A percentile compares a stretch with the other conserved stretches of the same genome.
Evolutionary conservation across 2,329 filamentous ascomycete species (phyloP).

Genomic region (Neophaeococcomyces mojaviensis): DNA sequence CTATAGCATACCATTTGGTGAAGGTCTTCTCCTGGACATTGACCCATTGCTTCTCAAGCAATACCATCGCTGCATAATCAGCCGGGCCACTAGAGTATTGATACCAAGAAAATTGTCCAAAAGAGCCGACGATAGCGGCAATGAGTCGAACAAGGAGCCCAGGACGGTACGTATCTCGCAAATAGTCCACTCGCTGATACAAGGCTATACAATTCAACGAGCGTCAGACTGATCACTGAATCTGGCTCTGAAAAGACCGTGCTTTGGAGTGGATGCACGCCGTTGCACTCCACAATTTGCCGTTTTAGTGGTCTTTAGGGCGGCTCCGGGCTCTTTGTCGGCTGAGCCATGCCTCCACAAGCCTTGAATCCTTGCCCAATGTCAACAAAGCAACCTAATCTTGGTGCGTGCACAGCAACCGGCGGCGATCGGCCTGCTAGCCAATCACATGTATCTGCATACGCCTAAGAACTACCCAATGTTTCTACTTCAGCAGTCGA

Average conservation of each 20-base stretch:
- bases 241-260: background rate
- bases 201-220: background rate
- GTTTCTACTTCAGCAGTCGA: no score
- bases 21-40: slow-evolving; percentile 97
- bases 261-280: background rate
- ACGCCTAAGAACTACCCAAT: background rate
- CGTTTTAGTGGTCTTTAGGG: background rate
- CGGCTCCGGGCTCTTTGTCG: background rate
- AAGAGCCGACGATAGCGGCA: no score
- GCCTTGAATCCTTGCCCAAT: background rate
- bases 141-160: no score
- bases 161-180: no score
- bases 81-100: slow-evolving; percentile 4
- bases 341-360: no score
- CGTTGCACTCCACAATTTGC: background rate
- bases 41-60: slow-evolving; percentile 56
- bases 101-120: no score
- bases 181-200: no score
- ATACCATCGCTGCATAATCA: slow-evolving; percentile 33
- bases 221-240: background rate
- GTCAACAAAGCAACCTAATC: slow-evolving; percentile 6
- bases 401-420: background rate
- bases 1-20: slow-evolving; percentile 71
- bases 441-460: background rate
- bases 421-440: background rate